Conservation (phyloP, 768 basidiomycete genomes). For the Podaxis sp. region DNA sequence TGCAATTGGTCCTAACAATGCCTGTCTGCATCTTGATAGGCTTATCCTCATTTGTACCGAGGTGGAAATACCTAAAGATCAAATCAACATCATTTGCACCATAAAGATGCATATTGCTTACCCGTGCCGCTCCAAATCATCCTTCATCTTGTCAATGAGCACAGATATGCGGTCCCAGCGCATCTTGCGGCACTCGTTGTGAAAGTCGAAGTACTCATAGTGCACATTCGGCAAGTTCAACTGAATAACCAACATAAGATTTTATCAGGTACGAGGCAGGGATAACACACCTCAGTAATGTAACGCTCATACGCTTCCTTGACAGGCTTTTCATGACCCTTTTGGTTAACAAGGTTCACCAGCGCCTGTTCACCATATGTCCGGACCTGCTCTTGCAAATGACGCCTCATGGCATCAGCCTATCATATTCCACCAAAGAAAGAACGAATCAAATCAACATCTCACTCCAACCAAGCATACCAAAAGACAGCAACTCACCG, state of each 20-base stretch:
- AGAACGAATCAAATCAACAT: slow-evolving; percentile 1
- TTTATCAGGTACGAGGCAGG: neutral
- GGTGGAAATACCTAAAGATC: slow-evolving; percentile 69
- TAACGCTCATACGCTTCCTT: slow-evolving; percentile 93
- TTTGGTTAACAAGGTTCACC: slow-evolving; percentile 92
- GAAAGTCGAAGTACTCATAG: slow-evolving; percentile 98
- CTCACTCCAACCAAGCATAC: neutral
- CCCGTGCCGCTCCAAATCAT: slow-evolving; percentile 72
- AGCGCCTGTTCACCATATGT: slow-evolving; percentile 78
- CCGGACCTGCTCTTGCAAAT: slow-evolving; percentile 71
- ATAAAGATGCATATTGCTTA: slow-evolving; percentile 28
- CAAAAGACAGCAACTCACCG: slow-evolving; percentile 48
- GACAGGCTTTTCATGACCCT: slow-evolving; percentile 88
- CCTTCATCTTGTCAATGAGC: slow-evolving; percentile 73
- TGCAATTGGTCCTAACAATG: slow-evolving; percentile 91
- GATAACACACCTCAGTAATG: slow-evolving; percentile 53
- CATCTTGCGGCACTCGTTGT: slow-evolving; percentile 92
- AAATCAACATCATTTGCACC: slow-evolving; percentile 8
- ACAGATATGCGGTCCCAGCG: slow-evolving; percentile 90
- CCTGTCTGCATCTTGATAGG: slow-evolving; percentile 69
- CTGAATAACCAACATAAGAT: slow-evolving; percentile 34
- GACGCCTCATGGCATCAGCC: slow-evolving; percentile 69
- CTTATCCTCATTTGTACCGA: slow-evolving; percentile 46
- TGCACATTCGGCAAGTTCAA: slow-evolving; percentile 64
- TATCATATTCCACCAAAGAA: slow-evolving; percentile 28